Evolutionary conservation across 495 filamentous ascomycete species (phyloP), one percentile per base, ranked within the genome.

Genomic region (Aspergillus hancockii): DNA sequence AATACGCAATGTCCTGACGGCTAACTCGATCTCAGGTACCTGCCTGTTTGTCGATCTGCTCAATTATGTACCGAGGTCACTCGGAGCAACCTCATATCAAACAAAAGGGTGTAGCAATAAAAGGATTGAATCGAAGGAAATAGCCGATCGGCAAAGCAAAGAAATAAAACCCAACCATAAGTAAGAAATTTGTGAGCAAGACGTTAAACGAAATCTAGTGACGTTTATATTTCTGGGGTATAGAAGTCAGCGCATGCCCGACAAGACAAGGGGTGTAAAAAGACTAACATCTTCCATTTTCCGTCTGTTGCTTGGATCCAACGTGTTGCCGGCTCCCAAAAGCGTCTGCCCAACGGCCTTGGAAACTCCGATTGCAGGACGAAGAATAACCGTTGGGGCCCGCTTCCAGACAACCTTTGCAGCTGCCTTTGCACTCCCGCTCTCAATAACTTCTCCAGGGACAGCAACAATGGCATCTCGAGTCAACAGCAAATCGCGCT

Each of bases 401-500:
- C 87, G 83, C 72, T 82, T 89, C 60, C 86, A 82, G 49, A 99
- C 88, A 1, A 89, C 95, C 63, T 79, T 85, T 34, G 90, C 90
- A 3, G 89, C 92, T 14, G 91, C 93, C 58, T 87, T 86, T 13
- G 93, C 92, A 65, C 83, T 92, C 38, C 84, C 83, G 63, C 90
- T 90, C 68, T 98, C 93, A 75, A 94, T 85, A 0, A 95, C 83
- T 73, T 98, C 95, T 1, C 87, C 89, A 1, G 93, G 92, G 36
- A 98, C 90, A n/a, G 92, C 93, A 65, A 97, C 89, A 59, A 98
- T 91, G 1, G 93, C 95, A 74, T 98, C 91, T 57, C 86, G 81
- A 13, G 94, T 88, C 23, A 90, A 76, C 23, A 92, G 78, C 53
- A 99, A 79, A 71, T 99, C 96, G 14, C 91, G 85, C 63, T 93